Percentiles rank a stretch among this genome's conserved stretches.
Evolutionary conservation across 257 asterid genomes (phyloP).

Genomic region (Solanum appendiculatum): DNA sequence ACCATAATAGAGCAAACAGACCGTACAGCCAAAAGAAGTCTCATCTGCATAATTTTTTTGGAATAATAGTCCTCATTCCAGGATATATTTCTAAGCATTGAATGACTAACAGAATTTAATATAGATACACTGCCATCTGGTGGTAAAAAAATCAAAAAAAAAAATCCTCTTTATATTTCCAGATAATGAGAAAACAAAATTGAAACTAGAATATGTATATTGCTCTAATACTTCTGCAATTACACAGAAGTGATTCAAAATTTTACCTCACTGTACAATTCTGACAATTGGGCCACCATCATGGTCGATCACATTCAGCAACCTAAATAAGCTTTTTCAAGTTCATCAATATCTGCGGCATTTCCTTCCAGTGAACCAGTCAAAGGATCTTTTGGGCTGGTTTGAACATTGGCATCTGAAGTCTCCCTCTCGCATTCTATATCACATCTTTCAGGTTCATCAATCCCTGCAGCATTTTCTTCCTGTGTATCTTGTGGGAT

Average conservation of each 20-base stretch:
- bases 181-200: conserved; percentile 21
- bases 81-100: not conserved
- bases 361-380: not conserved
- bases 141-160: conserved; percentile 10
- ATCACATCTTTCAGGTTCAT: conserved; percentile 10
- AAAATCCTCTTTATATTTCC: conserved; percentile 32
- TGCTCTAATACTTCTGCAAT: conserved; percentile 25
- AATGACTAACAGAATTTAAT: not conserved
- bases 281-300: conserved; percentile 22
- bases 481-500: conserved; percentile 1
- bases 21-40: not conserved
- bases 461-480: conserved; percentile 20
- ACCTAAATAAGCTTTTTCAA: conserved; percentile 10
- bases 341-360: conserved; percentile 24
- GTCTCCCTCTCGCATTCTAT: conserved; percentile 13
- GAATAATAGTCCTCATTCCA: not conserved
- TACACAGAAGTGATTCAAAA: conserved; percentile 18
- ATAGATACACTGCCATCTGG: not conserved
- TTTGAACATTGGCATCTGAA: conserved; percentile 6
- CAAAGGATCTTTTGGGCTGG: conserved; percentile 6
- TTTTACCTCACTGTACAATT: conserved; percentile 76
- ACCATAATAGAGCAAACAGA: not conserved
- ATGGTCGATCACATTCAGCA: conserved; percentile 18
- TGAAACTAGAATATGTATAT: conserved; percentile 35
- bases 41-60: not conserved